A percentile compares a stretch with the other conserved stretches of the same genome.
phyloP scores from a whole-genome alignment of 2,329 filamentous ascomycete genomes.

The Neonectria hederae region DNA sequence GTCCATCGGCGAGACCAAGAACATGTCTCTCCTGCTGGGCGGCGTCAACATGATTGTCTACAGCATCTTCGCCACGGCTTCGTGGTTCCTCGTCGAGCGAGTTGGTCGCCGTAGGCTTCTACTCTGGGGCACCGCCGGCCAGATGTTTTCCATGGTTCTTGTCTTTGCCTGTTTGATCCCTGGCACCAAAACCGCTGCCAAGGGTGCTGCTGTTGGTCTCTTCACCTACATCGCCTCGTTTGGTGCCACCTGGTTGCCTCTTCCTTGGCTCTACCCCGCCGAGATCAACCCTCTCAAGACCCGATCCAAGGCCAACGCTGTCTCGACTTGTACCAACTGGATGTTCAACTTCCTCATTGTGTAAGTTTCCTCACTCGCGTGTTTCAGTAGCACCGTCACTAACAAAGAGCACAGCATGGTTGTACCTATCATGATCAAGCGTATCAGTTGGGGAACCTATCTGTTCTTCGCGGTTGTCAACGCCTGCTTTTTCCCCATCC shows the following conservation, averaged over 20 bases:
- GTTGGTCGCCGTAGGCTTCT: slow-evolving; percentile 58
- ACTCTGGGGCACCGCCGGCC: slow-evolving; percentile 56
- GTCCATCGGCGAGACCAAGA: slow-evolving; percentile 45
- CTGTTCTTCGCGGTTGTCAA: slow-evolving; percentile 63
- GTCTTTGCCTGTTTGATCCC: slow-evolving; percentile 74
- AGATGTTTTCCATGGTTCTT: slow-evolving; percentile 67
- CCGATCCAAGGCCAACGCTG: slow-evolving; percentile 56
- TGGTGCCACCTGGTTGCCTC: slow-evolving; percentile 70
- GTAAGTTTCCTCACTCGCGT: slow-evolving; percentile 6
- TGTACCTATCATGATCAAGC: slow-evolving; percentile 70
- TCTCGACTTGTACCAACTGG: slow-evolving; percentile 72
- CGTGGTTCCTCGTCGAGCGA: slow-evolving; percentile 63
- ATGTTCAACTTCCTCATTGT: slow-evolving; percentile 60
- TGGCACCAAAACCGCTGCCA: slow-evolving; percentile 66
- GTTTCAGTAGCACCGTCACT: neutral
- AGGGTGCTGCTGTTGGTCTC: slow-evolving; percentile 73
- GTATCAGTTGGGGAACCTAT: slow-evolving; percentile 63
- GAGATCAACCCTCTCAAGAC: slow-evolving; percentile 63
- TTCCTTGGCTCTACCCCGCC: slow-evolving; percentile 69
- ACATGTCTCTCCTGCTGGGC: slow-evolving; percentile 61
- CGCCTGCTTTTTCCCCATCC: slow-evolving; percentile 60
- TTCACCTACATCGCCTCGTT: slow-evolving; percentile 77
- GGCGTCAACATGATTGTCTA: slow-evolving; percentile 64
- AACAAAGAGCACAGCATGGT: slow-evolving; percentile 53
- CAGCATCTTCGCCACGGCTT: slow-evolving; percentile 62